Evolutionary conservation across 2,329 filamentous ascomycete genomes (phyloP).

Genomic region (Camillea tinctor): DNA sequence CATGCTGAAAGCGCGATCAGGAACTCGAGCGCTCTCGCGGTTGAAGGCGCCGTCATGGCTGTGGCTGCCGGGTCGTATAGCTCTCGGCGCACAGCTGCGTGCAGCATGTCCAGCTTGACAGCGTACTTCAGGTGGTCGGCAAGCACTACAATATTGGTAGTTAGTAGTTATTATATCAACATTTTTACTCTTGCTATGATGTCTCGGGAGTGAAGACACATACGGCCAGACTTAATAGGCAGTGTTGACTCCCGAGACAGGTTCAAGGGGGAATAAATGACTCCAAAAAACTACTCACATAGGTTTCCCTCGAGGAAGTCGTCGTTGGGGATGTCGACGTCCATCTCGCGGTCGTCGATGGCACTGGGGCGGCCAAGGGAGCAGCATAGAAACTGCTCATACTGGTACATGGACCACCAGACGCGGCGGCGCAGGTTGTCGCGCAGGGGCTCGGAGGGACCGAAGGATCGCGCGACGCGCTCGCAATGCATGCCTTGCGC

Average conservation of each 20-base stretch:
- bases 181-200: no score
- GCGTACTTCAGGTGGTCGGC: constrained; percentile 21
- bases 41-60: constrained; percentile 7
- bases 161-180: no score
- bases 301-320: constrained; percentile 26
- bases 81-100: constrained; percentile 28
- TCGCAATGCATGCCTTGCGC: constrained; percentile 45
- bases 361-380: constrained; percentile 31
- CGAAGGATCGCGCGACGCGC: constrained; percentile 36
- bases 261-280: no score
- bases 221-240: no score
- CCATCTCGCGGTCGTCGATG: constrained; percentile 31
- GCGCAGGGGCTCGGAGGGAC: constrained; percentile 26
- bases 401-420: constrained; percentile 35
- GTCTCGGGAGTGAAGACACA: no score
- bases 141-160: no score
- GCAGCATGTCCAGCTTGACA: constrained; percentile 23
- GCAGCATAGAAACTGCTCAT: constrained; percentile 33
- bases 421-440: constrained; percentile 30
- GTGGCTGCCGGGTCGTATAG: constrained; percentile 21
- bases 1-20: constrained; percentile 15
- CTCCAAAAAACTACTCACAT: no score
- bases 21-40: constrained; percentile 19
- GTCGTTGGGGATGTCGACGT: constrained; percentile 25
- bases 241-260: no score